Conservation (phyloP, 2,329 filamentous ascomycete genomes). For the Massarina eburnea region DNA sequence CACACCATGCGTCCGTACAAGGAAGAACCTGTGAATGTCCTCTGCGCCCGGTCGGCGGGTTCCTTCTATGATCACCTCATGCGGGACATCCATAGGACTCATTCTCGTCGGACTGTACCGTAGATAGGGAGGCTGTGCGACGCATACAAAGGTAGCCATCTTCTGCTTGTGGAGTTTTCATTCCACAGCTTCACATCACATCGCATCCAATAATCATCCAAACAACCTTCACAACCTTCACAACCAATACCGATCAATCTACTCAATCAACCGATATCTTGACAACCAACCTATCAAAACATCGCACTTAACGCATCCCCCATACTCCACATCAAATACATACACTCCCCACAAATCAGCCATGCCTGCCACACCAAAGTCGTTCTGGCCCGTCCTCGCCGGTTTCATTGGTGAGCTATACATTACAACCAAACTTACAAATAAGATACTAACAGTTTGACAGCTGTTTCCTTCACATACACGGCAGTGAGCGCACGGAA, state of each 20-base stretch:
- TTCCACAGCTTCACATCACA: conserved; percentile 9
- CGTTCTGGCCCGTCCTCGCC: conserved; percentile 35
- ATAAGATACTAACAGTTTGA: conserved; percentile 7
- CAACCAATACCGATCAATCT: conserved; percentile 1
- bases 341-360: conserved; percentile 8
- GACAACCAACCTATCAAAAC: conserved; percentile 1
- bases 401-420: conserved; percentile 33
- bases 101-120: conserved; percentile 4
- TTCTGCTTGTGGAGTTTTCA: conserved; percentile 6
- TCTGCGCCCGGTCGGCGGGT: conserved; percentile 1
- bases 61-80: conserved; percentile 13
- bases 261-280: not conserved
- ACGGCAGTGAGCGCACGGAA: conserved; percentile 32
- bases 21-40: not conserved
- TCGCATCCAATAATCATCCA: conserved; percentile 1
- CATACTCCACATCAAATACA: not conserved
- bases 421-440: not conserved
- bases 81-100: not conserved
- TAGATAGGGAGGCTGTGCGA: conserved; percentile 1
- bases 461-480: conserved; percentile 35
- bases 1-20: conserved; percentile 5
- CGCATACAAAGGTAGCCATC: conserved; percentile 9
- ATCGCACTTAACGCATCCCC: not conserved
- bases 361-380: conserved; percentile 36
- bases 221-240: not conserved